A percentile compares a stretch with the other conserved stretches of the same genome.
phyloP scores from a whole-genome alignment of 352 stramenopile species.

The Phytophthora melonis region DNA sequence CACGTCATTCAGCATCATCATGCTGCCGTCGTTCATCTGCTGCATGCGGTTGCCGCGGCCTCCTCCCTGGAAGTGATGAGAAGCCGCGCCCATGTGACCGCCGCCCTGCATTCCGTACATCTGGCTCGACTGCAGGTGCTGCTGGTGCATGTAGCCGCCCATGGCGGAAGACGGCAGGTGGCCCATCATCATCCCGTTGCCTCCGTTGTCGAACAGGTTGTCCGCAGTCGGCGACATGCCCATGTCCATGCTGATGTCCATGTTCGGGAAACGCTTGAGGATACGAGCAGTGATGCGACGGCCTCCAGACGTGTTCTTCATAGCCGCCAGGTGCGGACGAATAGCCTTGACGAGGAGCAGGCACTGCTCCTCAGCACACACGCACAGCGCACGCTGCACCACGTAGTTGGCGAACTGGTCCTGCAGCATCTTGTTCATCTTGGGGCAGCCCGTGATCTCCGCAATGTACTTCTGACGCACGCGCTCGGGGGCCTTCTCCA shows the following conservation, averaged over 20 bases:
- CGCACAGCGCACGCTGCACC: constrained; percentile 96
- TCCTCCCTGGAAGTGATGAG: constrained; percentile 36
- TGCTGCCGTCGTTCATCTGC: constrained; percentile 41
- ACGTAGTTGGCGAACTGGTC: constrained; percentile 99
- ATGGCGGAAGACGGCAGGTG: constrained; percentile 37
- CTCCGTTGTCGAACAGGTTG: constrained; percentile 40
- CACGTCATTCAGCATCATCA: constrained; percentile 54
- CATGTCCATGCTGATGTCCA: constrained; percentile 89
- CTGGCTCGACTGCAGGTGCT: constrained; percentile 43
- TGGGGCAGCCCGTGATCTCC: constrained; percentile 78
- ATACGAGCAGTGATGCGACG: constrained; percentile 96
- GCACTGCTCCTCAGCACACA: constrained; percentile 95
- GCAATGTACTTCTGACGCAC: constrained; percentile 81
- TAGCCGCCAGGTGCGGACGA: constrained; percentile 93
- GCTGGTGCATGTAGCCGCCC: constrained; percentile 45
- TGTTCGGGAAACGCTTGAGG: constrained; percentile 96
- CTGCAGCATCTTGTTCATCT: constrained; percentile 95
- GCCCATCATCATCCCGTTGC: constrained; percentile 43
- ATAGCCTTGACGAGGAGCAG: constrained; percentile 96
- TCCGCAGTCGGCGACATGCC: constrained; percentile 53
- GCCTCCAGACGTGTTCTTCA: constrained; percentile 96
- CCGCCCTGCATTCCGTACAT: constrained; percentile 49
- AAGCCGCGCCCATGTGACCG: constrained; percentile 28
- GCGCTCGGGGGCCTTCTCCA: constrained; percentile 92
- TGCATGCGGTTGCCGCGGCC: constrained; percentile 36